Evolutionary conservation across 306 rosid species (phyloP), one percentile per base, ranked within the genome.

Genomic region (Medicago ruthenica): DNA sequence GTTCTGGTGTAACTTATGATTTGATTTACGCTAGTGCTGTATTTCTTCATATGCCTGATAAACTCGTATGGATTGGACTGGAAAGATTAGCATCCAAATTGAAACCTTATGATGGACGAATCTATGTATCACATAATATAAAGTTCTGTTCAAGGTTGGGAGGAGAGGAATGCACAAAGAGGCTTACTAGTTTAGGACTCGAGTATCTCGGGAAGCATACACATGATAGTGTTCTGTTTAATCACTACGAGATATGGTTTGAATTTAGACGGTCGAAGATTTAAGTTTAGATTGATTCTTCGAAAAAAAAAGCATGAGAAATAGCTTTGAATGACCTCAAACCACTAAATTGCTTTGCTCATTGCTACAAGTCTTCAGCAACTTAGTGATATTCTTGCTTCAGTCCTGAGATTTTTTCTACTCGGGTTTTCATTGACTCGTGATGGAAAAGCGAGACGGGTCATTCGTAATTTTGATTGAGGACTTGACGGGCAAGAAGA

Each of bases 11-110:
- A 71, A 62, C 42, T 9, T 93, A 87, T 75, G 90, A 93, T 68
- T 78, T 93, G 85, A 93, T 93, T 63, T 93, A 93, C 82, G 97
- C 98, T 7, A 91, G 98, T 79, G 98, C 97, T 36, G 98, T 93
- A 66, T 93, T 93, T 76, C 97, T 93, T 82, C 98, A 93, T 44
- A 89, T 93, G 90, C 97, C 97, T 60, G 97, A 79, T 82, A 87
- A 87, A 79, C 98, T 93, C 39, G 98, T 91, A 21, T 91, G 98
- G 98, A 54, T 41, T 60, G 97, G 97, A 71, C 60, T 91, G 37
- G 93, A 91, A 86, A 88, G 90, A 80, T 86, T 93, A 77, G 83
- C 92, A 22, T 70, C 79, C 21, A 91, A 84, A 74, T 66, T 89
- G 85, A 89, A 88, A 81, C 92, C 91, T 39, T 79, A 67, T 20